Evolutionary conservation across 139 green algal genomes (phyloP).

Genomic region (Chlorella sp.): DNA sequence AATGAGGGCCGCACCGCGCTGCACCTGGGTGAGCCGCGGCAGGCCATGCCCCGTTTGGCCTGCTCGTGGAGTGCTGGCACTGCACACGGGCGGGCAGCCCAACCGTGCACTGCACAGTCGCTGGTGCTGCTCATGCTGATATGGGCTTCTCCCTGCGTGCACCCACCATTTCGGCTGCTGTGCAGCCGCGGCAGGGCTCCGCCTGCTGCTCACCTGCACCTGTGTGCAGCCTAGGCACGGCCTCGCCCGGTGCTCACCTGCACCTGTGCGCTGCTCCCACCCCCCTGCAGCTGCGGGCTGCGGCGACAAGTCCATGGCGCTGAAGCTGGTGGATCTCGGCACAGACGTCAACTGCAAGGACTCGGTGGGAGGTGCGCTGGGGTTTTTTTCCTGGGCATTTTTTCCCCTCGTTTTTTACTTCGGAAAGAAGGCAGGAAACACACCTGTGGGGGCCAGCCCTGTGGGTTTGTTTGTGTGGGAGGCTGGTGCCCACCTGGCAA

Average conservation of each 20-base stretch:
- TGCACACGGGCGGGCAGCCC: no score
- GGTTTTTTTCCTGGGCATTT: no score
- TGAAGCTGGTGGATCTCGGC: conserved; percentile 62
- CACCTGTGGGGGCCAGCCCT: no score
- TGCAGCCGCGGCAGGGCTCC: neutral
- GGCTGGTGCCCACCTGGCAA: no score
- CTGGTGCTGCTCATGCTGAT: no score
- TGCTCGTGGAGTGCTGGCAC: no score
- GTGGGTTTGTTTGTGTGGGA: no score
- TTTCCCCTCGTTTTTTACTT: no score
- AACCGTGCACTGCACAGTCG: no score
- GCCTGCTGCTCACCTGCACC: neutral
- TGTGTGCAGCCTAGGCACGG: no score
- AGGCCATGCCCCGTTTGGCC: neutral
- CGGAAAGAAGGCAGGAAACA: no score
- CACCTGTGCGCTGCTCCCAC: neutral
- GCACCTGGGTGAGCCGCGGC: conserved; percentile 28
- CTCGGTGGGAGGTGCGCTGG: conserved; percentile 23
- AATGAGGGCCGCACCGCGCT: conserved; percentile 64
- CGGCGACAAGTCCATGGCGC: conserved; percentile 62
- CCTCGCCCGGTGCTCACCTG: neutral
- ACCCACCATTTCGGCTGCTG: neutral
- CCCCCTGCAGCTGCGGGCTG: conserved; percentile 59
- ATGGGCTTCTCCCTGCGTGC: no score
- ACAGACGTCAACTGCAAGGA: conserved; percentile 62